Evolutionary conservation across 2,329 filamentous ascomycete species (phyloP), one percentile per base, ranked within the genome.

Genomic region (Periconia macrospinosa): DNA sequence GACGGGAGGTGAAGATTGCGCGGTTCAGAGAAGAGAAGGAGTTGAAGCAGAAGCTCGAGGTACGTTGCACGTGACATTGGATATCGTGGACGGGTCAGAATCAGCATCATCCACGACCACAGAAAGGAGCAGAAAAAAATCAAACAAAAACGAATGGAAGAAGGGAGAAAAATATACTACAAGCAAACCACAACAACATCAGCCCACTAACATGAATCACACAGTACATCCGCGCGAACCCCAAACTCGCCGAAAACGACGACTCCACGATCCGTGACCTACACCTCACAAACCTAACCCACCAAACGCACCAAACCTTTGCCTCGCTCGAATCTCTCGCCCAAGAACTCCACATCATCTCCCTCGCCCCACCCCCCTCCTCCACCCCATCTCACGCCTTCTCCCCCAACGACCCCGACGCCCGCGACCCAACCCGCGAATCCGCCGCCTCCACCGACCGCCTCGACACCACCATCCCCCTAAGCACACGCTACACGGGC

Each of bases 11-110:
- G 45, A 99, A 97, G 76, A 96, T 99, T 62, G 83, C 86, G 43
- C 86, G 89, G 56, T 97, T 92, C 75, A 87, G 85, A 65, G 84
- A 90, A 48, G 94, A 97, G 73, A 96, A 94, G 72, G 86, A 89
- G 57, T 76, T 99, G 55, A 92, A 91, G 74, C 82, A 86, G 60
- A 92, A 89, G 72, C 80, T 97, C n/a, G 90, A 91, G 73, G 85
- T 86, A 72, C 42, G 74, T 63, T 23, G 19, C 41, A 19, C 41
- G 17, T 42, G 19, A 23, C 41, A 15, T 18, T 15, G n/a, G n/a
- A n/a, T n/a, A n/a, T n/a, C 37, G 37, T 18, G 41, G 17, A n/a
- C 41, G 8, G 10, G 7, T 2, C 9, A 3, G 8, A 6, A 11
- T 42, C n/a, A 42, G n/a, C n/a, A 11, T n/a, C 41, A 42, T 15